Evolutionary conservation across 495 filamentous ascomycete genomes (phyloP).

Genomic region (Podospora conica): DNA sequence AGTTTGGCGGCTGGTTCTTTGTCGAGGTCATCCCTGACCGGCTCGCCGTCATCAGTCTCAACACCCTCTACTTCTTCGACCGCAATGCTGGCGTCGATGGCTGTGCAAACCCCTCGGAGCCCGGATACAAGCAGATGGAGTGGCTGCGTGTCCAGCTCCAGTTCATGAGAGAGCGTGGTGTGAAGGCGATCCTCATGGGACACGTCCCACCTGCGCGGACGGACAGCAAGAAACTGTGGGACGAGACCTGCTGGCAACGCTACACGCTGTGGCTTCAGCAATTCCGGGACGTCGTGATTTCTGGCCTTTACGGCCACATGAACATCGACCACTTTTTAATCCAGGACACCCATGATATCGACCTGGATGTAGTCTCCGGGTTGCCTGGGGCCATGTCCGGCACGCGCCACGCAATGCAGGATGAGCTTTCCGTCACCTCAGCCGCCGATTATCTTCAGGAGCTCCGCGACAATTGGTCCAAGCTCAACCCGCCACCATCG

Average conservation of each 20-base stretch:
- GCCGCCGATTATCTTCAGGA: constrained; percentile 74
- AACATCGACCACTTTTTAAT: constrained; percentile 97
- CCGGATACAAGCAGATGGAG: constrained; percentile 91
- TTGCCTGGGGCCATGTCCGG: constrained; percentile 27
- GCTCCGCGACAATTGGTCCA: constrained; percentile 70
- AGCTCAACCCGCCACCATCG: constrained; percentile 55
- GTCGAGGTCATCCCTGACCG: constrained; percentile 83
- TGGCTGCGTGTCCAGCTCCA: constrained; percentile 92
- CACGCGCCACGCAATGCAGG: constrained; percentile 37
- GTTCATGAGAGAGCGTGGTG: constrained; percentile 69
- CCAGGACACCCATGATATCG: constrained; percentile 74
- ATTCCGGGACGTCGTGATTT: constrained; percentile 83
- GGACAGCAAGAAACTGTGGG: constrained; percentile 77
- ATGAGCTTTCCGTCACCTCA: constrained; percentile 55
- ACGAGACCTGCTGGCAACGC: constrained; percentile 94
- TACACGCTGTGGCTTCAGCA: constrained; percentile 85
- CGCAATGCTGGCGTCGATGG: constrained; percentile 90
- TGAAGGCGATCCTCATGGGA: constrained; percentile 93
- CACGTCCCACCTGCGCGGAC: constrained; percentile 90
- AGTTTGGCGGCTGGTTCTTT: constrained; percentile 89
- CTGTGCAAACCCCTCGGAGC: constrained; percentile 67
- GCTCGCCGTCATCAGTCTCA: constrained; percentile 88
- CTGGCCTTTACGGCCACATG: constrained; percentile 87
- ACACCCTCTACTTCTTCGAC: constrained; percentile 93
- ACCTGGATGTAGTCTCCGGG: constrained; percentile 46